Evolutionary conservation across 2,329 filamentous ascomycete species (phyloP).

Genomic region (Talaromyces sp.): DNA sequence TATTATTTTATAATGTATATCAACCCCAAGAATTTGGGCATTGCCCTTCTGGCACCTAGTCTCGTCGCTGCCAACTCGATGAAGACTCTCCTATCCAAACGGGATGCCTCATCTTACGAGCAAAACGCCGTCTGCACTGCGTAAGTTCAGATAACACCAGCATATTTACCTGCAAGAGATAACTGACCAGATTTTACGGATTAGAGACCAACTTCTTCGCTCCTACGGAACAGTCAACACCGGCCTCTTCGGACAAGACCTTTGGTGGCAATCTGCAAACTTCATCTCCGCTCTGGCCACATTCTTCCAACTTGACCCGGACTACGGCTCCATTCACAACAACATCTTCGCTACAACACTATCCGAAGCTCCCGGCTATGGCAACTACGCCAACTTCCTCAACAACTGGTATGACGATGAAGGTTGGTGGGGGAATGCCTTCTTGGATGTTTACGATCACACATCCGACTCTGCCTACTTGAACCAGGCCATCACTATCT

Average conservation of each 20-base stretch:
- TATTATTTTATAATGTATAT: constrained; percentile 2
- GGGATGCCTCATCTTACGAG: constrained; percentile 17
- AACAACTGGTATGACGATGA: constrained; percentile 19
- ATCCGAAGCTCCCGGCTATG: constrained; percentile 13
- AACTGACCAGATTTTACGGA: neutral
- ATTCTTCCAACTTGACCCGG: constrained; percentile 15
- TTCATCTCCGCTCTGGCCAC: constrained; percentile 18
- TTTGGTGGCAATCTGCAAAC: constrained; percentile 20
- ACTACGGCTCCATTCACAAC: constrained; percentile 15
- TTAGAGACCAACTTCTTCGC: constrained; percentile 16
- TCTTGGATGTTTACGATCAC: constrained; percentile 20
- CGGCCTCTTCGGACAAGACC: constrained; percentile 14
- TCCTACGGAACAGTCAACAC: constrained; percentile 13
- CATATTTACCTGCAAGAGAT: neutral
- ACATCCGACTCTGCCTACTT: constrained; percentile 10
- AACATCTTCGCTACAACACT: constrained; percentile 16
- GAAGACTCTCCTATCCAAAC: constrained; percentile 12
- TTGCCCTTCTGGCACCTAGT: constrained; percentile 13
- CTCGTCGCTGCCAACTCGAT: constrained; percentile 16
- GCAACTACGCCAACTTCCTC: constrained; percentile 18
- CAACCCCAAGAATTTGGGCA: constrained; percentile 11
- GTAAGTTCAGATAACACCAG: neutral
- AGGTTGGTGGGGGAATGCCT: constrained; percentile 21
- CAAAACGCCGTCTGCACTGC: constrained; percentile 17
- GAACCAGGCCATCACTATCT: constrained; percentile 16